These are phyloP conservation scores for Exophiala lecanii-corni DNA, from an alignment of 2,329 filamentous ascomycete species.

Conservation along the genomic window DNA sequence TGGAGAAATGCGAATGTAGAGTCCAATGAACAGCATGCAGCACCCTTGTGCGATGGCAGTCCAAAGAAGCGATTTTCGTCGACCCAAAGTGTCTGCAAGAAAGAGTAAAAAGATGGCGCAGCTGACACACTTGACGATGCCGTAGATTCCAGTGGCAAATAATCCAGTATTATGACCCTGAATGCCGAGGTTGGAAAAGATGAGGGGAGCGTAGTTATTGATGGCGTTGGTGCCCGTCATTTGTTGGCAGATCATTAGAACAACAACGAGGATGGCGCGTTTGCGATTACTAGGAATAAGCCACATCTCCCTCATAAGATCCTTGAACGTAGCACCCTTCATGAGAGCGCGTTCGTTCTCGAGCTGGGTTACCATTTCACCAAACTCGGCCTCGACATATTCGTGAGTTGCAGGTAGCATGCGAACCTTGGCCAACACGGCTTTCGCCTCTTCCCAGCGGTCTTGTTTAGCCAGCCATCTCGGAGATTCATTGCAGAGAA, in stretches of 20 bases:
- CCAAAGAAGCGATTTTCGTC: slow-evolving; percentile 55
- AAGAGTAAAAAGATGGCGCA: slow-evolving; percentile 63
- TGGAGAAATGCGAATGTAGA: slow-evolving; percentile 60
- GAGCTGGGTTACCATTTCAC: slow-evolving; percentile 57
- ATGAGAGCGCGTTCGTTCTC: slow-evolving; percentile 57
- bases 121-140: slow-evolving; percentile 60
- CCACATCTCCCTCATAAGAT: slow-evolving; percentile 62
- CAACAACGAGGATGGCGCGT: slow-evolving; percentile 49
- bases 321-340: slow-evolving; percentile 48
- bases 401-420: slow-evolving; percentile 49
- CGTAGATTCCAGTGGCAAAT: slow-evolving; percentile 70
- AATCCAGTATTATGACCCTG: slow-evolving; percentile 54
- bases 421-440: slow-evolving; percentile 54
- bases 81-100: slow-evolving; percentile 63
- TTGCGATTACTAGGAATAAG: slow-evolving; percentile 50
- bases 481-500: slow-evolving; percentile 32
- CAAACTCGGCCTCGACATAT: slow-evolving; percentile 55
- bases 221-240: slow-evolving; percentile 54
- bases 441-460: slow-evolving; percentile 60
- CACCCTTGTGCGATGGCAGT: slow-evolving; percentile 58
- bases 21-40: slow-evolving; percentile 66
- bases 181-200: slow-evolving; percentile 62
- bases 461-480: slow-evolving; percentile 54
- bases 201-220: slow-evolving; percentile 66
- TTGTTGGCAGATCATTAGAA: slow-evolving; percentile 51